Evolutionary conservation across 345 rosid species (phyloP).

Genomic region (Citrus reticulata): DNA sequence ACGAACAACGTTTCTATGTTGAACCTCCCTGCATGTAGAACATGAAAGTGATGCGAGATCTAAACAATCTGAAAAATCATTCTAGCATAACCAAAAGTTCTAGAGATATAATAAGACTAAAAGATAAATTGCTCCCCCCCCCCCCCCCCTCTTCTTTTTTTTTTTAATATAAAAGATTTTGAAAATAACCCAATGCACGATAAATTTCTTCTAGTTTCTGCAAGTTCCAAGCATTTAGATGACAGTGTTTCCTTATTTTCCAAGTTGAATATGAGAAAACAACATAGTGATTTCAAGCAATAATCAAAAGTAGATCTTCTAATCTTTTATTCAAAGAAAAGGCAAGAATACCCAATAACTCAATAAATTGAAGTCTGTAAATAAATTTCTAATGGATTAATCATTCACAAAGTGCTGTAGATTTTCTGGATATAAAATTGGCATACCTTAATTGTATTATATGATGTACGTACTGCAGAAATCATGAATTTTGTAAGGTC

Average conservation of each 20-base stretch:
- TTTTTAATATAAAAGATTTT: not conserved
- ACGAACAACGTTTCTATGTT: constrained; percentile 58
- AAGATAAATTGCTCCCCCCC: not conserved
- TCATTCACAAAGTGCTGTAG: not conserved
- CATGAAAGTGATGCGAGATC: constrained; percentile 5
- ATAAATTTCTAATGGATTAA: not conserved
- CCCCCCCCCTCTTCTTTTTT: too few relatives aligned
- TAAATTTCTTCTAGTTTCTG: not conserved
- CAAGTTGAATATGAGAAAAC: not conserved
- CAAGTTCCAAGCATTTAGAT: not conserved
- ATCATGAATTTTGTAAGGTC: not conserved
- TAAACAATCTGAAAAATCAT: not conserved
- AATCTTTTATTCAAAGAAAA: not conserved
- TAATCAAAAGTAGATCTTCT: not conserved
- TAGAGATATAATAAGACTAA: not conserved
- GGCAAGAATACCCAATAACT: not conserved
- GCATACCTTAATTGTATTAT: not conserved
- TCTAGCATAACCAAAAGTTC: not conserved
- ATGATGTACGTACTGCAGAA: not conserved
- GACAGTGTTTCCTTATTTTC: not conserved
- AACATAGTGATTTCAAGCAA: not conserved
- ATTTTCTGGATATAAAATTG: not conserved
- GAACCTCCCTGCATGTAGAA: constrained; percentile 49
- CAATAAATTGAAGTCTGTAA: not conserved
- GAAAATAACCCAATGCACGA: not conserved